Evolutionary conservation across 2,329 filamentous ascomycete species (phyloP).

Genomic region (Cladophialophora chaetospira): DNA sequence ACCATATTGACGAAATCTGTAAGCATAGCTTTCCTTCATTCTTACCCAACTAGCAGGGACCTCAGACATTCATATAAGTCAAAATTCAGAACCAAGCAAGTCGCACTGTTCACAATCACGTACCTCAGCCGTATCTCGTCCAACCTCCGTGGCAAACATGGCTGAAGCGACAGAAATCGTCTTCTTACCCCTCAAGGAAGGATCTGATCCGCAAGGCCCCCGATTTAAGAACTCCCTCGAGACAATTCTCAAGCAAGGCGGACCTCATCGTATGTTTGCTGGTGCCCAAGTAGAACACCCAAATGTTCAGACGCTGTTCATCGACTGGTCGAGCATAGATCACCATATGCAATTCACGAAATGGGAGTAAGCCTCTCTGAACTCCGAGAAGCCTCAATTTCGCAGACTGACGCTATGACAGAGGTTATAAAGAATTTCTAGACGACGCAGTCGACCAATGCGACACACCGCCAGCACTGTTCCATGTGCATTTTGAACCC

Average conservation of each 20-base stretch:
- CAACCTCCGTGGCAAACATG: slow-evolving; percentile 9
- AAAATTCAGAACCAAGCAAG: background rate
- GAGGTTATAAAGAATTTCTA: slow-evolving; percentile 17
- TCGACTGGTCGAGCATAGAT: slow-evolving; percentile 36
- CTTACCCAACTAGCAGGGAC: no score
- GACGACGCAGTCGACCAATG: background rate
- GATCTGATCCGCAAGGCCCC: slow-evolving; percentile 16
- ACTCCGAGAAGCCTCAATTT: background rate
- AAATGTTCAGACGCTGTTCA: slow-evolving; percentile 29
- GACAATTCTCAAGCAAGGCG: slow-evolving; percentile 32
- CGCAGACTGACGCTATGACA: slow-evolving; percentile 1
- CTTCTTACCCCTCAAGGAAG: slow-evolving; percentile 20
- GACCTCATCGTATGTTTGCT: slow-evolving; percentile 31
- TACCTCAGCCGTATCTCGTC: background rate
- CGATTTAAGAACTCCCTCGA: slow-evolving; percentile 26
- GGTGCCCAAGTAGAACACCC: slow-evolving; percentile 34
- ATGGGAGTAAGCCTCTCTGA: slow-evolving; percentile 22
- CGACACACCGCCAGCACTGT: slow-evolving; percentile 11
- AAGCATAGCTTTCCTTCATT: no score
- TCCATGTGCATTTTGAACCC: slow-evolving; percentile 32
- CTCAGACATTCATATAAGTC: no score
- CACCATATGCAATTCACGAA: slow-evolving; percentile 34
- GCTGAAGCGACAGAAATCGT: slow-evolving; percentile 21
- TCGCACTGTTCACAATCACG: background rate
- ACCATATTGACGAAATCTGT: no score